These are phyloP conservation scores for Wickerhamomyces xylosicus DNA, from an alignment of 805 yeast species.

Conservation along the genomic window DNA sequence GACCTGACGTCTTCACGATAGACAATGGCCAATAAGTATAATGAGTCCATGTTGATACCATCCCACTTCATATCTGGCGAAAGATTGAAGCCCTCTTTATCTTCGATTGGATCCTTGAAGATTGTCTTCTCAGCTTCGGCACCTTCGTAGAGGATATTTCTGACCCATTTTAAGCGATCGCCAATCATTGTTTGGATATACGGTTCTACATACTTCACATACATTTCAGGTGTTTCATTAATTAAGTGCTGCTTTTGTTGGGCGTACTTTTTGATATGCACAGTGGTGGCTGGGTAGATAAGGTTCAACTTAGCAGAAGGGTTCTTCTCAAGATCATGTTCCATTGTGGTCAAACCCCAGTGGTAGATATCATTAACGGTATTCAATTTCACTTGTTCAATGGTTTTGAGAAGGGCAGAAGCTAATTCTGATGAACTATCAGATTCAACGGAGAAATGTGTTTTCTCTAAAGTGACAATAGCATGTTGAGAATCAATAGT, in stretches of 20 bases:
- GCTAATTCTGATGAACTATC: background rate
- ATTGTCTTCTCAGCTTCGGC: slow-evolving; percentile 81
- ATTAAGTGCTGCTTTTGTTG: slow-evolving; percentile 51
- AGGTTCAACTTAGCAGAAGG: slow-evolving; percentile 68
- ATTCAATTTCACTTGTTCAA: slow-evolving; percentile 24
- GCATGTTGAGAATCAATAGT: slow-evolving; percentile 50
- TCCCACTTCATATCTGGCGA: slow-evolving; percentile 99
- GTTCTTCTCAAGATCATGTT: slow-evolving; percentile 30
- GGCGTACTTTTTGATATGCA: slow-evolving; percentile 73
- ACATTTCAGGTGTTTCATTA: slow-evolving; percentile 74
- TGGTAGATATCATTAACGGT: slow-evolving; percentile 76
- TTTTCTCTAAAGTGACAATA: slow-evolving; percentile 62
- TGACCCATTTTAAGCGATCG: slow-evolving; percentile 80
- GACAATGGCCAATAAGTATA: slow-evolving; percentile 74
- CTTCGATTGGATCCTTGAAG: slow-evolving; percentile 34
- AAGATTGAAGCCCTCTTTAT: slow-evolving; percentile 51
- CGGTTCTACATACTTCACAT: slow-evolving; percentile 52
- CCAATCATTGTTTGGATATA: slow-evolving; percentile 71
- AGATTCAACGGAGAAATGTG: slow-evolving; percentile 41
- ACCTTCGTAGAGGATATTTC: slow-evolving; percentile 70
- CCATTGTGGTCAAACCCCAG: slow-evolving; percentile 59
- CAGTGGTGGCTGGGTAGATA: slow-evolving; percentile 82
- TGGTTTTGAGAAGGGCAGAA: slow-evolving; percentile 5
- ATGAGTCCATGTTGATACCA: slow-evolving; percentile 50
- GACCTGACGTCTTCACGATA: slow-evolving; percentile 59